phyloP scores from a whole-genome alignment of 106 monocot species.

The Phalaenopsis equestris region DNA sequence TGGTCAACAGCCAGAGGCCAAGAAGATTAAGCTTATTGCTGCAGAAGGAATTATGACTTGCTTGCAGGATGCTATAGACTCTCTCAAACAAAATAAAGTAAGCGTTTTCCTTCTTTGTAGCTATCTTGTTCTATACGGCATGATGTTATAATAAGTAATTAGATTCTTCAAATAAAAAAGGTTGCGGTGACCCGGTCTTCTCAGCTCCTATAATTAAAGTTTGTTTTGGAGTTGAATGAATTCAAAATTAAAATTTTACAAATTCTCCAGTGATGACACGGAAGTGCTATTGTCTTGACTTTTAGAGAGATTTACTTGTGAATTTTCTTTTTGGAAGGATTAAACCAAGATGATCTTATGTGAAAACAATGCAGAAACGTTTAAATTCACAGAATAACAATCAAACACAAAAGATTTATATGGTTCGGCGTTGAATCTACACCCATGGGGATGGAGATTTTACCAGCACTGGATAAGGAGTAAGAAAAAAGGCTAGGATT shows the following conservation, averaged over 20 bases:
- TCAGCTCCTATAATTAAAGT: background rate
- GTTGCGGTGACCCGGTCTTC: background rate
- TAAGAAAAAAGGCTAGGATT: no score
- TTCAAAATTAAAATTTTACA: background rate
- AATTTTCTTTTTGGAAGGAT: background rate
- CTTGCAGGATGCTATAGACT: constrained; percentile 84
- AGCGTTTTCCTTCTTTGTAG: background rate
- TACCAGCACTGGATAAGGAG: no score
- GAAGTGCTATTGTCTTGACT: background rate
- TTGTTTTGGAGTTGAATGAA: background rate
- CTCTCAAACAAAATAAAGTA: constrained; percentile 63
- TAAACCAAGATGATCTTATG: no score
- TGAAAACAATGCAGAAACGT: no score
- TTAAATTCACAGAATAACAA: no score
- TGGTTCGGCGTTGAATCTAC: no score
- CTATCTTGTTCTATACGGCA: background rate
- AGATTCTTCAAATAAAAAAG: background rate
- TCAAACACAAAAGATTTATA: no score
- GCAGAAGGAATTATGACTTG: constrained; percentile 89
- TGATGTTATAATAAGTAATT: background rate
- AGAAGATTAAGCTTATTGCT: constrained; percentile 71
- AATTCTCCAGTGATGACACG: background rate
- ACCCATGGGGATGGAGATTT: no score
- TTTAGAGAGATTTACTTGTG: no score
- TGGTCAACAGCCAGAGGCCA: constrained; percentile 53